These are phyloP conservation scores for Chytriomyces sp. DNA, from an alignment of 192 early-diverging fungal genomes.

Conservation along the genomic window DNA sequence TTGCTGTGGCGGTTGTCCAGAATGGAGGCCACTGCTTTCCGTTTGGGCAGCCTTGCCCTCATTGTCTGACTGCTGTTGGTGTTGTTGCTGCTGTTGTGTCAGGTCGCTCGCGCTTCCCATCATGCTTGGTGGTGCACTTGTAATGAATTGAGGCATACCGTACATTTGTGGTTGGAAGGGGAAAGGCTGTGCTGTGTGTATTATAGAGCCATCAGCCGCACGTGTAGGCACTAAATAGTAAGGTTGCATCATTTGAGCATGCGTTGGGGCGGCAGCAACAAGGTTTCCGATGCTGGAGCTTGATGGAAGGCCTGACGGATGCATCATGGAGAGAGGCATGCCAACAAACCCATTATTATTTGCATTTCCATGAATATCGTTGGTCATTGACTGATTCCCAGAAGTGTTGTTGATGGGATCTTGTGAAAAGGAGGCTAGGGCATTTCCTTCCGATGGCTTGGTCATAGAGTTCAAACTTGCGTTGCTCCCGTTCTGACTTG, in stretches of 20 bases:
- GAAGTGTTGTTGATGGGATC: too few relatives aligned
- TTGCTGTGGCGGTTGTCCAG: background rate
- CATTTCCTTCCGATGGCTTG: background rate
- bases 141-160: background rate
- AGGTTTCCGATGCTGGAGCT: background rate
- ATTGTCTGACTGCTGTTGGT: background rate
- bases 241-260: slow-evolving; percentile 16
- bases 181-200: background rate
- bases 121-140: background rate
- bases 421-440: too few relatives aligned
- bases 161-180: background rate
- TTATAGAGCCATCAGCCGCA: slow-evolving; percentile 10
- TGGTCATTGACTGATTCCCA: too few relatives aligned
- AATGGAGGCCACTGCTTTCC: too few relatives aligned
- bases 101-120: background rate
- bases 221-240: slow-evolving; percentile 19
- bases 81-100: background rate
- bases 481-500: slow-evolving; percentile 2
- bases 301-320: background rate
- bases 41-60: too few relatives aligned
- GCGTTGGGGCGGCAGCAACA: background rate
- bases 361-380: too few relatives aligned
- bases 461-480: background rate
- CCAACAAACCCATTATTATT: too few relatives aligned
- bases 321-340: slow-evolving; percentile 3